Evolutionary conservation across 495 filamentous ascomycete genomes (phyloP).

Genomic region (Hypoxylon perforatum): DNA sequence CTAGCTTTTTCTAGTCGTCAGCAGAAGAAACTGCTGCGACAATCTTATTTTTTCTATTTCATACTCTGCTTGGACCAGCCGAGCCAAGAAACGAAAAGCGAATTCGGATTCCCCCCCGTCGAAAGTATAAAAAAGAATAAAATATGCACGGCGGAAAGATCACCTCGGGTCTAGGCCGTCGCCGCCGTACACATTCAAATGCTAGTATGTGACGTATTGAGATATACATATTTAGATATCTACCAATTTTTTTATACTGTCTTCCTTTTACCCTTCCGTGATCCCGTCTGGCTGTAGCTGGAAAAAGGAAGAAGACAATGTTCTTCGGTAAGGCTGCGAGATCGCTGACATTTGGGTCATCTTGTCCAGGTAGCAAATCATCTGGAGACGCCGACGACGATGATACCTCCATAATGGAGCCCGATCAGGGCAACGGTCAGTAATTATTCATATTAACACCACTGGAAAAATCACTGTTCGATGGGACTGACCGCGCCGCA

Average conservation of each 20-base stretch:
- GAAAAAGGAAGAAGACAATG: not conserved
- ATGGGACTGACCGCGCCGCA: constrained; percentile 46
- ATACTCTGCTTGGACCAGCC: not conserved
- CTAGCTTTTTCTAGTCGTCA: constrained; percentile 1
- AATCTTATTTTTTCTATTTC: constrained; percentile 10
- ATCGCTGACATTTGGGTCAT: constrained; percentile 31
- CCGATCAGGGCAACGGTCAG: constrained; percentile 78
- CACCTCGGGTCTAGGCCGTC: constrained; percentile 41
- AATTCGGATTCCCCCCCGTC: not conserved
- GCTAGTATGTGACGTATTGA: constrained; percentile 42
- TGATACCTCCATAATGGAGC: constrained; percentile 78
- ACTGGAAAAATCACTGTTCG: not conserved
- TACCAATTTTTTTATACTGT: not conserved
- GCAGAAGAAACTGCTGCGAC: constrained; percentile 1
- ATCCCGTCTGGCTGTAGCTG: not conserved
- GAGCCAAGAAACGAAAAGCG: no score
- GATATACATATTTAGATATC: not conserved
- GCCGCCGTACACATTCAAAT: constrained; percentile 44
- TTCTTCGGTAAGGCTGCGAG: not conserved
- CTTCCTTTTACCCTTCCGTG: not conserved
- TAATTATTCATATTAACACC: constrained; percentile 21
- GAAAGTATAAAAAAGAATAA: constrained; percentile 8
- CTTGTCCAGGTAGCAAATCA: constrained; percentile 58
- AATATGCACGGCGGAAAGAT: constrained; percentile 46
- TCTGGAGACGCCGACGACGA: constrained; percentile 69